Base-by-base conservation (phyloP, 2,329 filamentous ascomycete genomes). In the Dactylellina haptotyla region DNA sequence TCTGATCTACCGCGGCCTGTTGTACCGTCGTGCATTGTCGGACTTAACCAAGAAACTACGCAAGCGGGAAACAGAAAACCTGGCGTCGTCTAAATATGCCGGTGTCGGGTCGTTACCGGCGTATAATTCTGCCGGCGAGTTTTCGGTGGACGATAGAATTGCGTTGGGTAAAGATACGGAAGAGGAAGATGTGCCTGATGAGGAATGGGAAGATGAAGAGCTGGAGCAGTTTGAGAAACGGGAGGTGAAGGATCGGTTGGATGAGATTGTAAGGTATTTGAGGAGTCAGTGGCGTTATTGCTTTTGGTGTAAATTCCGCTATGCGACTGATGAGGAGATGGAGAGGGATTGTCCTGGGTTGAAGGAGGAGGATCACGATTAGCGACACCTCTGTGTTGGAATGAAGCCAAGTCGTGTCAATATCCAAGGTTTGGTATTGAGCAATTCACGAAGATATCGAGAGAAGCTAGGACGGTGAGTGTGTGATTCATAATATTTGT, bases 241-340 rank as follows among this genome's bases (percentile, higher is more conserved):
- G 46, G 86, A 88, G 20, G 83, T 87, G 1, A 82, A 83, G 1
- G 90, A 96, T 77, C 87, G 87, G 76, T 81, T 98, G 75, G 82
- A 83, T 6, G 87, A 84, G 76, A 80, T 96, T 12, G 85, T 97
- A 8, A 80, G 82, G 16, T 88, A 91, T 80, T 80, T 99, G 61
- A 86, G 95, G 37, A 83, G 87, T 53, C 86, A 86, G 78, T 87
- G 92, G 78, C 82, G 84, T 46, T 99, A 99, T 80, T 99, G 95
- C 82, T 97, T 97, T 80, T 99, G 93, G 91, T 99, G 95, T 82
- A 98, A 97, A 80, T 90, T 86, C 81, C 84, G 84, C 58, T 99
- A 97, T 80, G 86, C 88, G 0, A 62, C 37, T 10, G 88, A 92
- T 78, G 83, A 83, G 34, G 81, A 83, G 34, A 89, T 97, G 89